phyloP scores from a whole-genome alignment of 352 stramenopile genomes.

The Paralagenidium karlingii region DNA sequence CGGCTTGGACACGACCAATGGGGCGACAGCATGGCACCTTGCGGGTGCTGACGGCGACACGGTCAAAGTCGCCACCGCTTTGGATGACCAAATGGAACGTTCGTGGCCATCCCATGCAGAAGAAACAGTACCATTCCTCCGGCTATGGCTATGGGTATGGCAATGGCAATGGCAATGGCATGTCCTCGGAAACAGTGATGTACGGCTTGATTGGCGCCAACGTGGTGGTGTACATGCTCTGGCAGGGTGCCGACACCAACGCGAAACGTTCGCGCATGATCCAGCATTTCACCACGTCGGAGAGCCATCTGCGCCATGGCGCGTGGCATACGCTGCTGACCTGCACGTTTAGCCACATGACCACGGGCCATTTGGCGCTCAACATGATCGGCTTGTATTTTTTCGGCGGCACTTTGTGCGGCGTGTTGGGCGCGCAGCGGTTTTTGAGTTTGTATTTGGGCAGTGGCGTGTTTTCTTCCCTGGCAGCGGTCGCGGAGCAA shows the following conservation, averaged over 20 bases:
- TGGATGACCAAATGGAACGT: no score
- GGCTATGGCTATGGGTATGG: no score
- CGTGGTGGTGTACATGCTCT: slow-evolving; percentile 37
- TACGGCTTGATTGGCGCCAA: slow-evolving; percentile 36
- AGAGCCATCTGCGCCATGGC: slow-evolving; percentile 35
- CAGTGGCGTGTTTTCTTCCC: slow-evolving; percentile 54
- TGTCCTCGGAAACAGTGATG: slow-evolving; percentile 1
- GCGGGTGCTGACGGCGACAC: no score
- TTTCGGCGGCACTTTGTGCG: slow-evolving; percentile 56
- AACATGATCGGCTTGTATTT: slow-evolving; percentile 75
- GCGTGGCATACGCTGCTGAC: slow-evolving; percentile 68
- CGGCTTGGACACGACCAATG: no score
- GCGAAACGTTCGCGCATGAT: slow-evolving; percentile 49
- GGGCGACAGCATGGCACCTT: no score
- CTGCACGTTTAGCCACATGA: slow-evolving; percentile 54
- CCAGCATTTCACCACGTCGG: slow-evolving; percentile 63
- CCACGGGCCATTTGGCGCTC: slow-evolving; percentile 33
- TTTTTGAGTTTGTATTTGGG: slow-evolving; percentile 66
- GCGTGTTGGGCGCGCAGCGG: slow-evolving; percentile 41
- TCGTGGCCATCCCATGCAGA: no score
- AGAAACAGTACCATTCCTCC: no score
- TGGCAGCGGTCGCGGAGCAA: slow-evolving; percentile 46
- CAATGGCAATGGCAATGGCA: no score
- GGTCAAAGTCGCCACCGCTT: no score
- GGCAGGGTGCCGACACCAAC: slow-evolving; percentile 30